Evolutionary conservation across 495 filamentous ascomycete species (phyloP), one percentile per base, ranked within the genome.

Genomic region (Hyphodiscus hymeniophilus): DNA sequence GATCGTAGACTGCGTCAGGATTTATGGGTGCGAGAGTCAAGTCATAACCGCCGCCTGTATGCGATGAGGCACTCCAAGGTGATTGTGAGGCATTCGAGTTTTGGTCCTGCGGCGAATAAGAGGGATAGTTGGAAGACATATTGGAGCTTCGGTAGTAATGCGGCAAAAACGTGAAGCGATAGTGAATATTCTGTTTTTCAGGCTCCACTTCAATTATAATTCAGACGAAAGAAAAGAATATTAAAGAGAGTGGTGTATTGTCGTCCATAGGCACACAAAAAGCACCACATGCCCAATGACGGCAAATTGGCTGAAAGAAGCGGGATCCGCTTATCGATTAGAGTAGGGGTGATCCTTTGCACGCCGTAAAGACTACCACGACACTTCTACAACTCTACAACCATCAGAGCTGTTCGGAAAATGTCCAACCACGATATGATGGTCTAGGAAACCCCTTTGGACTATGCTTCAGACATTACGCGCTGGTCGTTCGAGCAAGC

Each of bases 391-490:
- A n/a, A n/a, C n/a, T n/a, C n/a, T n/a, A 28, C 10, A 10, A 28
- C 26, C 4, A 5, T 28, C 26, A 10, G 10, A 28, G 26, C n/a
- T n/a, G n/a, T 28, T 10, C 10, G 26, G 22, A 18, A 42, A 15
- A 32, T 47, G 26, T 42, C 7, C 45, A 30, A 11, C 39, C 17
- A 43, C 34, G 36, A 7, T 35, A 48, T 32, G 22, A 55, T 55
- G 52, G 43, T 47, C n/a, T 55, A 50, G 41, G 8, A 48, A 33
- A 32, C 17, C 35, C 18, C n/a, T 18, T 30, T 33, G 4, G 47
- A 59, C 21, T 39, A 57, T 60, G 57, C 54, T 60, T 39, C 54
- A 49, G 39, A 52, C 57, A 52, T 30, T 50, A 38, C 54, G 57
- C 45, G 54, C 47, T 47, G 51, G 57, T 38, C 47, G 46, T 55